phyloP scores from a whole-genome alignment of 148 eudicot species.

The Silene conica region DNA sequence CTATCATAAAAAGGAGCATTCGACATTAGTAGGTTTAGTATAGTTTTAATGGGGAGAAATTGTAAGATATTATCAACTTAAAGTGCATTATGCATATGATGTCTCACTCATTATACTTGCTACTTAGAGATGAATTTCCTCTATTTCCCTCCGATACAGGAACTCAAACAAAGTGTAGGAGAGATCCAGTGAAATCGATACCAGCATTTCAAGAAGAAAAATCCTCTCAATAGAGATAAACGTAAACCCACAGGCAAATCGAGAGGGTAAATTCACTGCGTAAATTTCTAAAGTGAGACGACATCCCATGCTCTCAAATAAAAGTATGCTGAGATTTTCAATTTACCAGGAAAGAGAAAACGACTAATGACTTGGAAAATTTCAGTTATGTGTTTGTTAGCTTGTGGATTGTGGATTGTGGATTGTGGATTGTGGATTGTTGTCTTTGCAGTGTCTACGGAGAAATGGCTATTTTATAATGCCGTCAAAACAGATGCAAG shows the following conservation, averaged over 20 bases:
- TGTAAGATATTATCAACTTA: background rate
- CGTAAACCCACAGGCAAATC: background rate
- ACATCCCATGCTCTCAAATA: background rate
- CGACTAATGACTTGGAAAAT: background rate
- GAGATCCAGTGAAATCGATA: background rate
- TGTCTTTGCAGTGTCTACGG: background rate
- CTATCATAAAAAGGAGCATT: constrained; percentile 31
- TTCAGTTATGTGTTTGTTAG: background rate
- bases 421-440: background rate
- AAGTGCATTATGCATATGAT: background rate
- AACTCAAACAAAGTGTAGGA: no score
- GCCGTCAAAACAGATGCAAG: background rate
- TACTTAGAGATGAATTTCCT: background rate
- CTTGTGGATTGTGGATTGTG: background rate
- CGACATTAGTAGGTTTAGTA: constrained; percentile 1
- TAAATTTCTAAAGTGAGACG: background rate
- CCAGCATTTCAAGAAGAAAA: background rate
- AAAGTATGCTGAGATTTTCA: background rate
- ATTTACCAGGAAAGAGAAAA: background rate
- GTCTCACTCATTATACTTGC: background rate
- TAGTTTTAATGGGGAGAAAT: background rate
- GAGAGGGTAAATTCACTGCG: background rate
- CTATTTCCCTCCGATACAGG: background rate
- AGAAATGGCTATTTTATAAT: background rate
- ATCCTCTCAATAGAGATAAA: background rate